These are phyloP conservation scores for Suaeda aralocaspica DNA, from an alignment of 148 eudicot species.

Conservation along the genomic window DNA sequence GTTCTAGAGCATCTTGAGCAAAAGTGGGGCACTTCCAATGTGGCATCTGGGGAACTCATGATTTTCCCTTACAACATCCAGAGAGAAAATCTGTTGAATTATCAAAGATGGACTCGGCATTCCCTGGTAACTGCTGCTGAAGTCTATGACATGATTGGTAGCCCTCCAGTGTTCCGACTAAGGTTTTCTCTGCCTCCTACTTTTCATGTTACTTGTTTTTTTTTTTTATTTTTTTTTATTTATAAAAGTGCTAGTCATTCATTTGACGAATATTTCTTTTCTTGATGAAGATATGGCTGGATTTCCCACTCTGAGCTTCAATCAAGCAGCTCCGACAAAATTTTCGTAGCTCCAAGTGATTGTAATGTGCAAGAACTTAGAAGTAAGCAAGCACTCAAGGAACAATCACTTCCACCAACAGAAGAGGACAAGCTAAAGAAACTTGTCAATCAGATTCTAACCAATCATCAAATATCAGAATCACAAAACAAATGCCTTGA, in stretches of 20 bases:
- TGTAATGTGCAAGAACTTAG: constrained; percentile 19
- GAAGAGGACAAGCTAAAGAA: constrained; percentile 28
- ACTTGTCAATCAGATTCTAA: constrained; percentile 15
- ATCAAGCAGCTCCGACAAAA: constrained; percentile 34
- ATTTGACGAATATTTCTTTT: constrained; percentile 11
- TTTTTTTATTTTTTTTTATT: not conserved
- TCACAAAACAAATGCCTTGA: constrained; percentile 17
- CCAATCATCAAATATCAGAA: constrained; percentile 31
- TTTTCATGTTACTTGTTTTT: not conserved
- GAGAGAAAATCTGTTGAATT: constrained; percentile 49
- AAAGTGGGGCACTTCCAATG: constrained; percentile 83
- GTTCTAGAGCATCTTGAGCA: constrained; percentile 87
- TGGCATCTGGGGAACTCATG: constrained; percentile 69
- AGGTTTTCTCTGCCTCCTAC: constrained; percentile 42
- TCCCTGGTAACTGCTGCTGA: constrained; percentile 81
- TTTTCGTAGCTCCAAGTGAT: constrained; percentile 23
- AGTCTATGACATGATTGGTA: constrained; percentile 66
- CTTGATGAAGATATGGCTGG: constrained; percentile 83
- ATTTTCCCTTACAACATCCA: constrained; percentile 65
- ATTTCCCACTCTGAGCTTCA: constrained; percentile 42
- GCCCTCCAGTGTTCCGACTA: constrained; percentile 76
- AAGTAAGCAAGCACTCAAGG: constrained; percentile 21
- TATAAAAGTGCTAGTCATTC: not conserved
- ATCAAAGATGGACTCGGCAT: constrained; percentile 71
- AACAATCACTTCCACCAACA: constrained; percentile 18